phyloP scores from a whole-genome alignment of 2,329 filamentous ascomycete species.

The Tolypocladium inflatum region DNA sequence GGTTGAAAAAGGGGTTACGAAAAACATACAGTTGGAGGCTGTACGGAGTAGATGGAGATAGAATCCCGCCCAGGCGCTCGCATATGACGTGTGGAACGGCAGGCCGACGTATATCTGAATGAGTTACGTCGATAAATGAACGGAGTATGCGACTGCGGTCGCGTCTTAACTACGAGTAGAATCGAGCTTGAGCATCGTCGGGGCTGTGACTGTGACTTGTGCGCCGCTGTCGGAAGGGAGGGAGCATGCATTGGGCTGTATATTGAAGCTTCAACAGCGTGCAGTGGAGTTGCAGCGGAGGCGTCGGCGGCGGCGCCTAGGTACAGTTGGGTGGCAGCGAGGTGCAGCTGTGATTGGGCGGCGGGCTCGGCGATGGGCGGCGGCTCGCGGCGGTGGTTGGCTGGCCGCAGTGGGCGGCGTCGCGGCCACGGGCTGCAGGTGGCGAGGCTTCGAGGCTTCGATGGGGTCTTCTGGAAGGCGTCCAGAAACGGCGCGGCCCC shows the following conservation, averaged over 20 bases:
- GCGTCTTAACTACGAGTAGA: not conserved
- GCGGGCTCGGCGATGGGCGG: not conserved
- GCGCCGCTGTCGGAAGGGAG: too few species aligned
- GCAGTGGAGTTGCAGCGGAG: not conserved
- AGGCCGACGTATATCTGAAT: slow-evolving; percentile 6
- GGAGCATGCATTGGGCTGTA: too few species aligned
- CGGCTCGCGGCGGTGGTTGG: not conserved
- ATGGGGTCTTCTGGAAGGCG: slow-evolving; percentile 5
- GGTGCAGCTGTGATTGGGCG: not conserved
- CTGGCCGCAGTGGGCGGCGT: too few species aligned
- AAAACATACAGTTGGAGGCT: not conserved
- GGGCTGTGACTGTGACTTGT: too few species aligned
- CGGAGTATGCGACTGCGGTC: not conserved
- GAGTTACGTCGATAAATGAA: slow-evolving; percentile 4
- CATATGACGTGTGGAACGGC: slow-evolving; percentile 7
- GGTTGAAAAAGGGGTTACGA: not conserved
- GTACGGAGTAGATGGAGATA: slow-evolving; percentile 11
- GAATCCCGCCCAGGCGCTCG: slow-evolving; percentile 3
- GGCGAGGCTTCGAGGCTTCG: not conserved
- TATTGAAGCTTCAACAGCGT: too few species aligned
- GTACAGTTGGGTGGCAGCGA: not conserved
- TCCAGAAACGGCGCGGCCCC: slow-evolving; percentile 2
- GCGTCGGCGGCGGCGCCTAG: not conserved
- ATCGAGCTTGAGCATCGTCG: not conserved
- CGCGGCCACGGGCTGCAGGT: not conserved